phyloP scores from a whole-genome alignment of 306 rosid genomes.

The Parietaria judaica region DNA sequence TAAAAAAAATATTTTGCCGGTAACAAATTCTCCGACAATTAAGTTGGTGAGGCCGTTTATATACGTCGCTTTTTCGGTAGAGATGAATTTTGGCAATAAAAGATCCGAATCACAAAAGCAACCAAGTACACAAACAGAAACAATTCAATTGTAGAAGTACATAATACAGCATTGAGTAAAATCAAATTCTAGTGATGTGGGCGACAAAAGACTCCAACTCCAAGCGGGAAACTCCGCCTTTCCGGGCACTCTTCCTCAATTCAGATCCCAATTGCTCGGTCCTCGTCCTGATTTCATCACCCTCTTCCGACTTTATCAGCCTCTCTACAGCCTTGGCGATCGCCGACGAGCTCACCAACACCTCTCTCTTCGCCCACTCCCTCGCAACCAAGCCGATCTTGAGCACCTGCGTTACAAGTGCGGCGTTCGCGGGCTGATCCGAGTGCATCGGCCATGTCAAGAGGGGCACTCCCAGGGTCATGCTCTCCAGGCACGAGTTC shows the following conservation, averaged over 20 bases:
- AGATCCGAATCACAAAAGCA: too few species aligned
- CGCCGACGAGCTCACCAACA: conserved; percentile 21
- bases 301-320: conserved; percentile 37
- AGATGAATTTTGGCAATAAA: too few species aligned
- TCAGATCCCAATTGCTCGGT: conserved; percentile 20
- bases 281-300: conserved; percentile 33
- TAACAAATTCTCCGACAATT: too few species aligned
- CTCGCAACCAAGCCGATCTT: conserved; percentile 31
- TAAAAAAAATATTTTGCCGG: too few species aligned
- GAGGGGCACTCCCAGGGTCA: conserved; percentile 55
- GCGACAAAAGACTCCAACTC: conserved; percentile 44
- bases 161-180: background rate
- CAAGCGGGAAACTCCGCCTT: conserved; percentile 29
- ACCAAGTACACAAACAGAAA: too few species aligned
- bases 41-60: too few species aligned
- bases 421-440: conserved; percentile 41
- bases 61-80: too few species aligned
- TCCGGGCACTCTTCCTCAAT: conserved; percentile 16
- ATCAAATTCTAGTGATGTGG: conserved; percentile 27
- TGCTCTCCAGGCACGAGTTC: conserved; percentile 74
- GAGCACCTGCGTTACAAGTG: conserved; percentile 26
- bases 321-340: conserved; percentile 25
- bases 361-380: conserved; percentile 28
- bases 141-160: too few species aligned
- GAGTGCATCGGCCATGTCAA: conserved; percentile 51